Conservation (phyloP, 2,329 filamentous ascomycete species). For the Zymoseptoria pseudotritici region DNA sequence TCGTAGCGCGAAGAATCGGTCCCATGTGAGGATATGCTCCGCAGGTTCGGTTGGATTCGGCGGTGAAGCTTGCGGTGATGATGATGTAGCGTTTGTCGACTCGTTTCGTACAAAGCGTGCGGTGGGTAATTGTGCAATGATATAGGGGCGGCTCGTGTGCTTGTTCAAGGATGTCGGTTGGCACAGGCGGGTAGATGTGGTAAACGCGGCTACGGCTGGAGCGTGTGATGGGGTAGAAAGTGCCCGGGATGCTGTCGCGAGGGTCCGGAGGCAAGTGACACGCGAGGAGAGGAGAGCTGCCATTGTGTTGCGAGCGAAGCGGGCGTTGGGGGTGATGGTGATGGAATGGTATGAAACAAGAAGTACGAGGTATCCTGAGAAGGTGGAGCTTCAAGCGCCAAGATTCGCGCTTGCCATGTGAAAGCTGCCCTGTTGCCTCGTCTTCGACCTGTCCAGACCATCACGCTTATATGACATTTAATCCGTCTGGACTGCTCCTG, state of each 20-base stretch:
- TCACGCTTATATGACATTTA: too few species aligned
- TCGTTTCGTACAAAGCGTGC: background rate
- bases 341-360: background rate
- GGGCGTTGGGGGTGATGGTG: background rate
- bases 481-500: too few species aligned
- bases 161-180: slow-evolving; percentile 1
- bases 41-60: slow-evolving; percentile 1
- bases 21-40: slow-evolving; percentile 54
- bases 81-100: slow-evolving; percentile 1
- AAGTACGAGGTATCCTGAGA: background rate
- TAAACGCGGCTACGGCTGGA: slow-evolving; percentile 3
- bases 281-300: slow-evolving; percentile 8
- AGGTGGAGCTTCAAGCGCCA: background rate
- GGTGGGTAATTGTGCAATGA: slow-evolving; percentile 1
- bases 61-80: background rate
- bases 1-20: slow-evolving; percentile 86
- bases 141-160: background rate
- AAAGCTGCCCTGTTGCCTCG: background rate
- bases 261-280: slow-evolving; percentile 4
- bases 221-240: slow-evolving; percentile 1
- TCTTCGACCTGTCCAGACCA: background rate
- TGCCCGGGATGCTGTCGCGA: background rate
- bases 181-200: slow-evolving; percentile 1
- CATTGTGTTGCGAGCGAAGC: slow-evolving; percentile 1
- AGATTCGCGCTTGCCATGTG: slow-evolving; percentile 1